Conservation (phyloP, 495 filamentous ascomycete species). For the Pyrenula massariospora region DNA sequence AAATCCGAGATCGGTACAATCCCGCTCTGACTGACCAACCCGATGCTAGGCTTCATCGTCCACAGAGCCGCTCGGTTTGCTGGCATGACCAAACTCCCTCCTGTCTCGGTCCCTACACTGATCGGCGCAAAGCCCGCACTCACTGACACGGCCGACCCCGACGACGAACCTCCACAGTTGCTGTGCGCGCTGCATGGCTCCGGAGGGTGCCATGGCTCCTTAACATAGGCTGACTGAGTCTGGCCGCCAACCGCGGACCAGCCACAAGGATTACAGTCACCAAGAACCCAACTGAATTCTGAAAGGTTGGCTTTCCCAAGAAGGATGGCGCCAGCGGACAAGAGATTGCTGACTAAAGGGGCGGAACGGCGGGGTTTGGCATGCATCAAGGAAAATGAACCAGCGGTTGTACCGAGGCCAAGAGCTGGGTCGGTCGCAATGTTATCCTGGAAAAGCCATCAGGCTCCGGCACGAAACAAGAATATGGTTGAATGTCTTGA, state of each 20-base stretch:
- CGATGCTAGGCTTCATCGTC: constrained; percentile 22
- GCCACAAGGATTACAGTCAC: constrained; percentile 20
- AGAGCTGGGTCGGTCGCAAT: constrained; percentile 21
- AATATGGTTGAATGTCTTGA: too few relatives aligned
- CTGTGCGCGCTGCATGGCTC: constrained; percentile 5
- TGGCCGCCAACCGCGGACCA: constrained; percentile 33
- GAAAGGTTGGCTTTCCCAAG: constrained; percentile 35
- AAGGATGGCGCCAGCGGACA: constrained; percentile 30
- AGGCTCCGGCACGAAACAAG: too few relatives aligned
- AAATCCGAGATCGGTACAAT: constrained; percentile 18
- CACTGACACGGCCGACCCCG: constrained; percentile 31
- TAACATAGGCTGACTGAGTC: constrained; percentile 30
- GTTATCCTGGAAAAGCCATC: too few relatives aligned
- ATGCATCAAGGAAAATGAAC: constrained; percentile 18
- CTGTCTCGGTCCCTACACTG: constrained; percentile 34
- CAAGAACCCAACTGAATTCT: constrained; percentile 20
- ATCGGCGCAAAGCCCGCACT: constrained; percentile 30
- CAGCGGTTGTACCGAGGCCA: constrained; percentile 37
- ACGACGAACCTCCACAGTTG: constrained; percentile 31
- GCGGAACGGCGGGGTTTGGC: constrained; percentile 18
- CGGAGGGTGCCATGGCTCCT: neutral
- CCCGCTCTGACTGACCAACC: constrained; percentile 13
- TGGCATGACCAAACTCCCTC: constrained; percentile 28
- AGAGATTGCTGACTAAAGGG: constrained; percentile 17
- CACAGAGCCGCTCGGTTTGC: constrained; percentile 30